phyloP scores from a whole-genome alignment of 2,329 filamentous ascomycete genomes.

The Nannizzia gypsea region DNA sequence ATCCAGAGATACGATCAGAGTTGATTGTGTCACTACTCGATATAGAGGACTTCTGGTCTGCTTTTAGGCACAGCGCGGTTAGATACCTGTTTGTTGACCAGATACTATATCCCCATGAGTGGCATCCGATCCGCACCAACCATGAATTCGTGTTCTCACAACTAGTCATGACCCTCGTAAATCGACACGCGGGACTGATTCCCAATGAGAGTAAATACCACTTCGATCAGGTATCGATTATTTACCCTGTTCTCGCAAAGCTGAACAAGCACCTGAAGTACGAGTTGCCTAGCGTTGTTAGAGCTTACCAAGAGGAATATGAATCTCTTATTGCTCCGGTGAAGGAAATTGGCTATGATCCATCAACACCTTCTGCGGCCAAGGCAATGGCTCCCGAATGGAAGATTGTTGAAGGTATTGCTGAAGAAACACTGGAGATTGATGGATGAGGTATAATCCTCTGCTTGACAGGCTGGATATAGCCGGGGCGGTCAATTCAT shows the following conservation, averaged over 20 bases:
- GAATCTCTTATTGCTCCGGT: conserved; percentile 15
- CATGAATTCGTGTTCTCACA: conserved; percentile 30
- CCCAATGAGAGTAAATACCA: conserved; percentile 17
- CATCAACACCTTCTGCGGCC: conserved; percentile 3
- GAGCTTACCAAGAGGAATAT: conserved; percentile 19
- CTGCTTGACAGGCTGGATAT: background rate
- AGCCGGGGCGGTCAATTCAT: background rate
- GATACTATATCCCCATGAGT: conserved; percentile 35
- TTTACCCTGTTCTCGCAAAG: conserved; percentile 25
- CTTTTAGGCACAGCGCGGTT: conserved; percentile 42
- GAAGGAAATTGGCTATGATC: background rate
- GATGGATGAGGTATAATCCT: conserved; percentile 5
- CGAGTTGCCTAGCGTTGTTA: conserved; percentile 23
- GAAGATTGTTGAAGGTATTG: conserved; percentile 37
- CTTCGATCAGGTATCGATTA: conserved; percentile 23
- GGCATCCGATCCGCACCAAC: conserved; percentile 45
- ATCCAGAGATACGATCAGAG: conserved; percentile 42
- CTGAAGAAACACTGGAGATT: conserved; percentile 12
- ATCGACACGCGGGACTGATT: conserved; percentile 9
- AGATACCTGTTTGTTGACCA: conserved; percentile 43
- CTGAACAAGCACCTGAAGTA: conserved; percentile 21
- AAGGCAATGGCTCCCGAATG: conserved; percentile 31
- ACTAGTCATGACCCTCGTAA: conserved; percentile 16
- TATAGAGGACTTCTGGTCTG: conserved; percentile 32
- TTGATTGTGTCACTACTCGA: conserved; percentile 40